Base-by-base conservation (phyloP, 352 stramenopile species). In the Globisporangium spinosum region DNA sequence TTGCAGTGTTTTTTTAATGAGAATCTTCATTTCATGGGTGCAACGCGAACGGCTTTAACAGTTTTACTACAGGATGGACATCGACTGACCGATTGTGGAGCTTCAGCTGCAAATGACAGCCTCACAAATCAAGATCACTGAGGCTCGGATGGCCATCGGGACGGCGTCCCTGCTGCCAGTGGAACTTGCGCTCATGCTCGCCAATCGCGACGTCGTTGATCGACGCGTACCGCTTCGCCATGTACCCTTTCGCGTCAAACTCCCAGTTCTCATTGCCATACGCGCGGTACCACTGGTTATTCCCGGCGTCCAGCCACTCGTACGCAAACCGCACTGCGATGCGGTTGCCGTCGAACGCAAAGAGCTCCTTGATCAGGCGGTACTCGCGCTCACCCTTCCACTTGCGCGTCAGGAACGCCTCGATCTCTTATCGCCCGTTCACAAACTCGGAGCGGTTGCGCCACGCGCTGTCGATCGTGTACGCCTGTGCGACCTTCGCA, bases 241-340 rank as follows among this genome's bases (percentile, higher is more conserved):
- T 97, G 67, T 83, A 81, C 2, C 91, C 91, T 23, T 84, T 38
- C 8, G 77, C 78, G 51, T 97, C 78, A 69, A 97, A 97, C 60
- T 87, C 83, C 89, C 91, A 97, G 71, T 97, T 95, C 70, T 97
- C 90, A 58, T 97, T 97, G 56, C 90, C 90, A 63, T 97, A 93
- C 25, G 87, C 76, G 13, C 89, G 87, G 49, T 80, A 93, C 87
- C 89, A 97, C 65, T 96, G 80, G 15, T 78, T 66, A 13, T 72
- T 34, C 15, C 66, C 58, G 5, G 65, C 70, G 58, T 92, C 76
- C 9, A 77, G 64, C 77, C 83, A 96, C 70, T 97, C 90, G 78
- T 97, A 97, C 23, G 79, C 82, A 69, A 97, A 97, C 20, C 87
- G 81, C 51, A 97, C 90, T 6, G 90, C 89, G 72, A 97, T 97